Evolutionary conservation across 1,284 basidiomycete genomes (phyloP).

Genomic region (Fomitopsis betulina): DNA sequence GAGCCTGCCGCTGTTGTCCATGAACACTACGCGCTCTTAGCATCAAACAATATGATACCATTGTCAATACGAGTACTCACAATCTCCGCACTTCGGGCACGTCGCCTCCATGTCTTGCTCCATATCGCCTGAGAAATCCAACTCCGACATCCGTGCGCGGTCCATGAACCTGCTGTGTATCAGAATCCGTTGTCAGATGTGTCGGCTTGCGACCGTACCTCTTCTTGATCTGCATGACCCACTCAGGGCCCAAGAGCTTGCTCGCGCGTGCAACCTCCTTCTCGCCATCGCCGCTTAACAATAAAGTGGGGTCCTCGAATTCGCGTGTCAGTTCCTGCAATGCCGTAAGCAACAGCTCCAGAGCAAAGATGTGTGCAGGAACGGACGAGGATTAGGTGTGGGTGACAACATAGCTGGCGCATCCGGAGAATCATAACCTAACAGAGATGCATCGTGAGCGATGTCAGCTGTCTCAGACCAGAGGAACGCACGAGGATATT

Average conservation of each 20-base stretch:
- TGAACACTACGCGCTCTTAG: slow-evolving; percentile 33
- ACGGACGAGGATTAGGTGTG: slow-evolving; percentile 55
- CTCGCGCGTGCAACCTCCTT: slow-evolving; percentile 53
- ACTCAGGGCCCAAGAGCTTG: slow-evolving; percentile 47
- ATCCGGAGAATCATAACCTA: slow-evolving; percentile 64
- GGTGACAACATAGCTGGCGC: slow-evolving; percentile 64
- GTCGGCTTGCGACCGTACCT: slow-evolving; percentile 19
- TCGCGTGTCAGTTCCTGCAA: slow-evolving; percentile 36
- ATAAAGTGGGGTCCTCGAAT: slow-evolving; percentile 44
- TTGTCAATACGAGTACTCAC: slow-evolving; percentile 29
- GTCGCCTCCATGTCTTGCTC: slow-evolving; percentile 34
- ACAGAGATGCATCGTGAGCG: neutral
- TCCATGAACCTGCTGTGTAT: slow-evolving; percentile 35
- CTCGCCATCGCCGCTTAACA: slow-evolving; percentile 43
- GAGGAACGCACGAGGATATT: slow-evolving; percentile 37
- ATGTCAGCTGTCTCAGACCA: neutral
- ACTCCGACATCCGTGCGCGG: slow-evolving; percentile 38
- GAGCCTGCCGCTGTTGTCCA: slow-evolving; percentile 45
- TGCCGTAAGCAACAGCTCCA: neutral
- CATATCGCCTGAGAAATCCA: slow-evolving; percentile 37
- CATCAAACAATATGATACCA: neutral
- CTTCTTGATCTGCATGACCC: slow-evolving; percentile 43
- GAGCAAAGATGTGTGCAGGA: neutral
- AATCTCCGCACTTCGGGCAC: slow-evolving; percentile 53
- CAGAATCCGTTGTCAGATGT: neutral